These are phyloP conservation scores for Dichotomocladium elegans DNA, from an alignment of 371 early-diverging fungal genomes.

Conservation along the genomic window DNA sequence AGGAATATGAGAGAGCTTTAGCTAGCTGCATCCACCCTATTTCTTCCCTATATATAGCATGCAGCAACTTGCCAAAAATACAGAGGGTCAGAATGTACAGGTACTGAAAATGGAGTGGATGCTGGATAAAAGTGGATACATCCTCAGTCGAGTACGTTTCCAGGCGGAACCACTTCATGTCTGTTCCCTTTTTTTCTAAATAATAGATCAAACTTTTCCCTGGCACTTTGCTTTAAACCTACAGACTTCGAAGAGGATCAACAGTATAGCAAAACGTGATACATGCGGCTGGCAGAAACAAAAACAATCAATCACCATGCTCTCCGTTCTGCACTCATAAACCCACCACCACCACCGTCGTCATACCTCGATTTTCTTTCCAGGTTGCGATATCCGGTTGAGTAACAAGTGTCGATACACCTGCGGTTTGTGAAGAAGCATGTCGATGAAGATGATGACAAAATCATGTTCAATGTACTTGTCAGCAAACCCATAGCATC, in stretches of 20 bases:
- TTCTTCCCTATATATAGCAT: too few species aligned
- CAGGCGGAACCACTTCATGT: constrained; percentile 89
- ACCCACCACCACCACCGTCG: too few species aligned
- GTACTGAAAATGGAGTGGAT: constrained; percentile 72
- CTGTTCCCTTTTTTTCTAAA: constrained; percentile 20
- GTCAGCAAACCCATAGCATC: constrained; percentile 85
- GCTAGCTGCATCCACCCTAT: background rate
- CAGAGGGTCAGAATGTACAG: constrained; percentile 75
- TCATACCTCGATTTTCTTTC: constrained; percentile 56
- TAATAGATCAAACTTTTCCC: background rate
- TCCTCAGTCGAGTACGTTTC: constrained; percentile 61
- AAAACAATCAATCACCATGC: background rate
- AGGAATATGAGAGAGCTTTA: background rate
- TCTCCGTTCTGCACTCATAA: background rate
- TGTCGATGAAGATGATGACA: constrained; percentile 89
- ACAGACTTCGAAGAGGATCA: constrained; percentile 91
- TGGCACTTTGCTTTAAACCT: background rate
- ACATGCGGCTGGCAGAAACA: constrained; percentile 54
- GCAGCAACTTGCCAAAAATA: constrained; percentile 60
- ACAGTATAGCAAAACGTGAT: constrained; percentile 72
- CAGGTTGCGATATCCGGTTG: constrained; percentile 61
- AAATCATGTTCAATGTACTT: constrained; percentile 93
- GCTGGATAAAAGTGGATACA: constrained; percentile 54
- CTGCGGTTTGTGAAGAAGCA: constrained; percentile 88
- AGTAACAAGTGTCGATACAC: constrained; percentile 90